A percentile compares a stretch with the other conserved stretches of the same genome.
Evolutionary conservation across 371 early-diverging fungal genomes (phyloP).

Genomic region (Rhizopus sp.): DNA sequence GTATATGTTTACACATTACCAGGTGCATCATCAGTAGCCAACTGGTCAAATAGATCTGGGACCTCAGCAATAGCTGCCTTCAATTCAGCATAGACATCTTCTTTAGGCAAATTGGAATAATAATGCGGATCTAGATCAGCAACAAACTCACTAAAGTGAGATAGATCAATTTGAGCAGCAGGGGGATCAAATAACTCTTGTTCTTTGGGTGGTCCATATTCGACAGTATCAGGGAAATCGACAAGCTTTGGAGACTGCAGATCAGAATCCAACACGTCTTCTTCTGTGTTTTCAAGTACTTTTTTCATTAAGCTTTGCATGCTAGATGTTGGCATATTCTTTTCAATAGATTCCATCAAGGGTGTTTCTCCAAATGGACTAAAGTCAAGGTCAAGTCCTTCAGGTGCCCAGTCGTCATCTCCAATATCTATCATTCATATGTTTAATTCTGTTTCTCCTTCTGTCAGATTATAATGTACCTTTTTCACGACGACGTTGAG

Average conservation of each 20-base stretch:
- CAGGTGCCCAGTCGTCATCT: constrained; percentile 12
- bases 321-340: neutral
- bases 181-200: constrained; percentile 3
- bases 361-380: constrained; percentile 4
- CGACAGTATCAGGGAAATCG: constrained; percentile 9
- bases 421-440: neutral
- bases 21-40: too few species aligned
- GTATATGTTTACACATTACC: too few species aligned
- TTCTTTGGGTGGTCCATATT: constrained; percentile 19
- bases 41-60: too few species aligned
- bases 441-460: neutral
- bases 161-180: neutral
- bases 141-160: too few species aligned
- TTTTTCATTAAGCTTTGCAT: neutral
- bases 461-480: constrained; percentile 4
- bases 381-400: constrained; percentile 9
- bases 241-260: neutral
- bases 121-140: too few species aligned
- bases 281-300: constrained; percentile 1
- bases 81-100: too few species aligned
- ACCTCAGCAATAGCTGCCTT: too few species aligned
- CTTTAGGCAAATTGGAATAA: too few species aligned
- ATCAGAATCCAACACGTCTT: neutral
- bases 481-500: constrained; percentile 9
- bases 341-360: neutral